Base-by-base conservation (phyloP, 1,139 yeast genomes). In the Nadsonia commutata region DNA sequence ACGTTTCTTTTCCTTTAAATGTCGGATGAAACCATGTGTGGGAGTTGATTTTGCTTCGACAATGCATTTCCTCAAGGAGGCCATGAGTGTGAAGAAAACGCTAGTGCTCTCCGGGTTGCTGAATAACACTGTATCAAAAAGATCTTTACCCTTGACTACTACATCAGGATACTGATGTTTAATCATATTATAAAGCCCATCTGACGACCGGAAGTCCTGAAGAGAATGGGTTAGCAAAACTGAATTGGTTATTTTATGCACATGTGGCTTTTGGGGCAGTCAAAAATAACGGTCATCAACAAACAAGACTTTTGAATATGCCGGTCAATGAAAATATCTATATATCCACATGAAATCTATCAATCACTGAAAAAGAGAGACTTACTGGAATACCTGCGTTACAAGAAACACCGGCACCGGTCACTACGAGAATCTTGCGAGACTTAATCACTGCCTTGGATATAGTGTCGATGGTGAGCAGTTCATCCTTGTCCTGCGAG, bases 351-450 rank as follows among this genome's bases (percentile, higher is more conserved):
- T n/a, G n/a, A n/a, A n/a, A n/a, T n/a, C n/a, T n/a, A n/a, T n/a
- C n/a, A n/a, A n/a, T n/a, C n/a, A n/a, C n/a, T n/a, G n/a, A n/a
- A n/a, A n/a, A n/a, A 3, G n/a, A 27, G 33, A 27, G n/a, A 48
- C 58, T 39, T 49, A 54, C 58, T 1, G 97, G 97, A 45, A 88
- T 88, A 0, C 97, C 97, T 1, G 97, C 96, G 58, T 83, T 85
- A 59, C 96, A 85, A 20, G 95, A 84, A 46, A 88, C 84, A 1
- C 97, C 97, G 1, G 97, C 97, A 7, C 97, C 96, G 0, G 96
- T 85, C 45, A 86, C 55, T 6, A 57, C 53, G 13, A 60, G 53
- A 1, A 55, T 47, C 39, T 54, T 53, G 22, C 55, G 49, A 18
- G 61, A 40, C 31, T 51, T 50, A 31, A 49, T 46, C 17, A 60